Evolutionary conservation across 495 filamentous ascomycete species (phyloP), one percentile per base, ranked within the genome.

Genomic region (Penicillium coffeae): DNA sequence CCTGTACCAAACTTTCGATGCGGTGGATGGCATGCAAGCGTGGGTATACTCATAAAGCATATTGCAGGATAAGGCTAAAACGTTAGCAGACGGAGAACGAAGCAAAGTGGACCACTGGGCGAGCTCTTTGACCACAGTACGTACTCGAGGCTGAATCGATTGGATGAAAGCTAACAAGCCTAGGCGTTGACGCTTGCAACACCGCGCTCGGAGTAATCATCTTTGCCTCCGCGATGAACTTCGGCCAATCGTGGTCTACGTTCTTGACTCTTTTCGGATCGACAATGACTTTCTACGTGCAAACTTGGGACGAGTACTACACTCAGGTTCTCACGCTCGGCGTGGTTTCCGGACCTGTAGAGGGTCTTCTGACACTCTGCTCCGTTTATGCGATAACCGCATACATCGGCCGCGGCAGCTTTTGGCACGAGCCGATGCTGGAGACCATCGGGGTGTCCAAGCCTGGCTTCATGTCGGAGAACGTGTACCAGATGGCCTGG

Each of bases 221-320:
- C 56, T 98, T 98, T 60, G 86, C 88, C 3, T 87, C 82, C 33
- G 81, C 86, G 40, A 90, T 94, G 77, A 96, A 96, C 60, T 79
- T 97, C 52, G 93, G 93, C 33, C 88, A 95, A 71, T 80, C 84
- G 45, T 98, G 93, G 92, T 80, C 82, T 60, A 96, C 93, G 1
- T 77, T 97, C 9, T 65, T 91, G 50, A 82, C 80, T 13, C 76
- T 96, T 4, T 96, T 95, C 69, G 93, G 85, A 59, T 81, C 86
- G 1, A 80, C 86, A 27, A 73, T 91, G 59, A 96, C 90, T 13
- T 98, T 98, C 69, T 98, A 98, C 65, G 84, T 98, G 18, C 93
- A 96, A 65, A 98, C 93, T 22, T 98, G 93, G 93, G 93, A 98
- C 55, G 93, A 96, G 70, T 97, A 96, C 69, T 94, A 96, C 71